phyloP scores from a whole-genome alignment of 73 alveolate genomes.

The Paramecium primaurelia region DNA sequence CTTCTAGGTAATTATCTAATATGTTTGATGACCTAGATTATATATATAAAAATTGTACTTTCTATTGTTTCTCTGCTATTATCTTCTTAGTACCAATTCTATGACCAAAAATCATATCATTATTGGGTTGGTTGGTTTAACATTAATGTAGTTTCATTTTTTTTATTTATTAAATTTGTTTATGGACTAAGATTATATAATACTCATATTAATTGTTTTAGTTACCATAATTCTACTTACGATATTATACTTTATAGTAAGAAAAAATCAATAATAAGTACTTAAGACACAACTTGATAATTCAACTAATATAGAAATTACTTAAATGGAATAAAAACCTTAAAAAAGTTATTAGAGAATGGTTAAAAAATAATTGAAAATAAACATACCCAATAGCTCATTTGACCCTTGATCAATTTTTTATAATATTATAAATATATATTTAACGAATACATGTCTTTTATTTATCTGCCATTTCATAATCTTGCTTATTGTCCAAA shows the following conservation, averaged over 20 bases:
- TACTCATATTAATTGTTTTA: not conserved
- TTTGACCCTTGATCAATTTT: not conserved
- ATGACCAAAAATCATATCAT: slow-evolving; percentile 37
- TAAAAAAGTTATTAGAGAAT: not conserved
- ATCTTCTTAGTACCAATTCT: not conserved
- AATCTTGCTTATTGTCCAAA: slow-evolving; percentile 46
- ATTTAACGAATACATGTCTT: slow-evolving; percentile 39
- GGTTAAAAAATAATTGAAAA: not conserved
- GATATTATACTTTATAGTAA: not conserved
- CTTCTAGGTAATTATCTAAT: slow-evolving; percentile 3
- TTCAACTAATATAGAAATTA: slow-evolving; percentile 1
- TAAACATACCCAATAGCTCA: not conserved
- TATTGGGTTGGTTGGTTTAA: slow-evolving; percentile 16
- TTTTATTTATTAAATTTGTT: not conserved
- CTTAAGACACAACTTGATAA: not conserved
- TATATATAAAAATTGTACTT: not conserved
- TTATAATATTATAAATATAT: not conserved
- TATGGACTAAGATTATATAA: not conserved
- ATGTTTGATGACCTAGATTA: not conserved
- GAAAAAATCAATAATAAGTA: not conserved
- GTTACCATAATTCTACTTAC: not conserved
- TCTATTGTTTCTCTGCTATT: not conserved
- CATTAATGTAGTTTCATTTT: slow-evolving; percentile 29
- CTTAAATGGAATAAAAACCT: not conserved
- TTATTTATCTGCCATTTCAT: slow-evolving; percentile 14